Evolutionary conservation across 2,329 filamentous ascomycete genomes (phyloP), one percentile per base, ranked within the genome.

Genomic region (Nemania sp.): DNA sequence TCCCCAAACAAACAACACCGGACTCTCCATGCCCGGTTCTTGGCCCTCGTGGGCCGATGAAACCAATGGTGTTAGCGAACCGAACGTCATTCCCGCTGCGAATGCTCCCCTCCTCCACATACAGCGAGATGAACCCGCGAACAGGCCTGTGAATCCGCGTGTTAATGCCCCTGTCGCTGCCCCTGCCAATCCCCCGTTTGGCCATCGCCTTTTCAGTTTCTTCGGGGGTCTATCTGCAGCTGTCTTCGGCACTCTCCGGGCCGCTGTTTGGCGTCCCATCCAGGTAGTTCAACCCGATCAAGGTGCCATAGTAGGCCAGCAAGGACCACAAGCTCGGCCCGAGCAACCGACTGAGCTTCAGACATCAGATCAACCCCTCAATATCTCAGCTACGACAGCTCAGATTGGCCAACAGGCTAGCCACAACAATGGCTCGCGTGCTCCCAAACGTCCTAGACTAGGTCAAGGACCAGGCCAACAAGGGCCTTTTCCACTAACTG

Each of bases 1-100:
- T 59, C 3, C 34, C 47, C 2, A 45, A 37, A 10, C 48, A 55
- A 48, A 34, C 45, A 12, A 15, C 20, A 4, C 56, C 20, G 37
- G 37, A 37, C 12, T 37, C 32, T 20, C 51, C 55, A 64, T 64
- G 59, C 59, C 62, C 20, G 62, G 62, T 20, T 25, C 43, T 12
- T 64, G 62, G 62, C 62, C 62, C 37, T 59, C 62, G 18, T 57
- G 50, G 59, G 59, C 49, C n/a, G 58, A 61, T 15, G 49, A 58
- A 10, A 49, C 43, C 20, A 15, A 46, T 40, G 17, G 21, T 39
- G 12, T 54, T 7, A 15, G 35, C 35, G 46, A 56, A 39, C 52
- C 46, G 13, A 37, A 57, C 18, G 37, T 25, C 35, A 7, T 55
- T 13, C 51, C 50, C 6, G 45, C 52, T 5, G 34, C 37, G 1